Base-by-base conservation (phyloP, 2,329 filamentous ascomycete genomes). In the Periconia digitata region DNA sequence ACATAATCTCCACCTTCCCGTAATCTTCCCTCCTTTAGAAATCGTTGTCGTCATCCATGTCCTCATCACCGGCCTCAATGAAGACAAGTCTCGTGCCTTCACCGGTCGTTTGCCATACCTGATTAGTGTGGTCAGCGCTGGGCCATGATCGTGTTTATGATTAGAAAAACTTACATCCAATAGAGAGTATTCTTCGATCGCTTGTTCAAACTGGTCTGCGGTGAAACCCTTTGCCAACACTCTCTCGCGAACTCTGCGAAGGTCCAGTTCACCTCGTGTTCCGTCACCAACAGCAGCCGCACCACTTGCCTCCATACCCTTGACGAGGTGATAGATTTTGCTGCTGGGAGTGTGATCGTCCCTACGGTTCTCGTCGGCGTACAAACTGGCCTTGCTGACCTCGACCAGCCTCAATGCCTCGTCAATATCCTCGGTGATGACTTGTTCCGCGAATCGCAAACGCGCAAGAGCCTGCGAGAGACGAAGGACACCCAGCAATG, bases 201-300 rank as follows among this genome's bases (percentile, higher is more conserved):
- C 87, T 59, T 83, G 82, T 64, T 89, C 80, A 76, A 96, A 91
- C 72, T 99, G 92, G 72, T 97, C 90, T 56, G 91, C 87, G 0
- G 92, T 99, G 72, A 96, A 99, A 2, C 94, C 94, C 81, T 96
- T 96, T 44, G 92, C 94, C 62, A 97, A 80, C 23, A 99, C 91
- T 57, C 94, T 79, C 73, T 96, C 92, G 70, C 92, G 84, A 51
- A 99, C 90, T 73, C 90, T 88, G 58, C 88, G 83, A 77, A 99
- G 82, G 72, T 87, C 94, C 62, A 99, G 75, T 72, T 96, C 92
- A 17, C 88, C 77, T 59, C 82, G 59, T 69, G 67, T 79, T 22
- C 89, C 90, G 40, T 90, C 85, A 36, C 89, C 85, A 59, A 92
- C 91, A 47, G 84, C 84, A 39, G 84, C 85, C 45, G 91, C 90